Evolutionary conservation across 768 basidiomycete species (phyloP).

Genomic region (Kwoniella dendrophila): DNA sequence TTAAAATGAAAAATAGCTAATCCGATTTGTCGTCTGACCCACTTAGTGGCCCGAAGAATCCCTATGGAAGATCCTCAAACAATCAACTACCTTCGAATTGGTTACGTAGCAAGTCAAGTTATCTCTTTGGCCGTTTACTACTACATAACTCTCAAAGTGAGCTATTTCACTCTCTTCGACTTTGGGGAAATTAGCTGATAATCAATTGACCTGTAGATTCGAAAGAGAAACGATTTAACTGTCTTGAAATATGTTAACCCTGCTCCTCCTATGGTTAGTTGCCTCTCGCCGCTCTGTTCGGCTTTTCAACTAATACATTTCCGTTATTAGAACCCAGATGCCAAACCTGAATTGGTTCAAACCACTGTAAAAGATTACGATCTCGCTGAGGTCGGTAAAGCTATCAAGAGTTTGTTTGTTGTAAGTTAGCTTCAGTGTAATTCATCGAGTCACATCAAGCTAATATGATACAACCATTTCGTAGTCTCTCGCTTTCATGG

Average conservation of each 20-base stretch:
- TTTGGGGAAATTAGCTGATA: neutral
- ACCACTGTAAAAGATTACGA: slow-evolving; percentile 95
- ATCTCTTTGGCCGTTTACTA: slow-evolving; percentile 76
- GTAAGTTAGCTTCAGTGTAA: slow-evolving; percentile 34
- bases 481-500: slow-evolving; percentile 79
- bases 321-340: slow-evolving; percentile 60
- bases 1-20: neutral
- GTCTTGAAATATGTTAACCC: slow-evolving; percentile 95
- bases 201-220: slow-evolving; percentile 64
- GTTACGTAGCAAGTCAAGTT: slow-evolving; percentile 75
- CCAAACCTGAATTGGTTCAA: slow-evolving; percentile 69
- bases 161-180: slow-evolving; percentile 33
- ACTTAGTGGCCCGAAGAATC: slow-evolving; percentile 82
- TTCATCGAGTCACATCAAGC: neutral
- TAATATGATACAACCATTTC: slow-evolving; percentile 47
- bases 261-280: slow-evolving; percentile 71
- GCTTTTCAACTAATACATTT: neutral
- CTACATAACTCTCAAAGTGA: slow-evolving; percentile 72
- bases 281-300: neutral
- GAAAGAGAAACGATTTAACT: slow-evolving; percentile 91
- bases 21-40: slow-evolving; percentile 11
- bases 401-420: slow-evolving; percentile 57
- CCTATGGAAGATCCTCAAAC: slow-evolving; percentile 85
- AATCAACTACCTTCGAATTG: slow-evolving; percentile 78
- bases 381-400: slow-evolving; percentile 78